Evolutionary conservation across 257 asterid species (phyloP).

Genomic region (Solanum etuberosum): DNA sequence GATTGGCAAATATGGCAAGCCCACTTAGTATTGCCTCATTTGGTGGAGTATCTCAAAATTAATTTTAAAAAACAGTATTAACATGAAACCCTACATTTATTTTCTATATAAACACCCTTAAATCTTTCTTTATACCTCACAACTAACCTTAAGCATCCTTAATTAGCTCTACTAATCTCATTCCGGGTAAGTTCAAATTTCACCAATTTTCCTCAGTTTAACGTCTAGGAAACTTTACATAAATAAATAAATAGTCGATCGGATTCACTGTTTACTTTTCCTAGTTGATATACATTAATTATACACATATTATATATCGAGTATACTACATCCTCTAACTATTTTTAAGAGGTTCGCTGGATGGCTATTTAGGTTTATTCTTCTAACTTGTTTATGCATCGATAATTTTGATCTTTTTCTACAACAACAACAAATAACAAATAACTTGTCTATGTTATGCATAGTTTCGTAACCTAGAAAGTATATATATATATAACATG

Average conservation of each 20-base stretch:
- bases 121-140: not conserved
- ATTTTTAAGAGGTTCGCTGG: not conserved
- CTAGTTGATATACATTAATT: not conserved
- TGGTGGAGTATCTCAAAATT: not conserved
- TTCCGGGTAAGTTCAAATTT: not conserved
- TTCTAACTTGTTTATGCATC: not conserved
- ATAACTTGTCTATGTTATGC: not conserved
- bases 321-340: not conserved
- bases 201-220: not conserved
- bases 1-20: not conserved
- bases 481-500: not conserved
- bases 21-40: not conserved
- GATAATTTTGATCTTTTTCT: not conserved
- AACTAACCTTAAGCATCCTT: not conserved
- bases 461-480: not conserved
- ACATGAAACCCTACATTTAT: not conserved
- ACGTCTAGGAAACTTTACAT: too few species aligned
- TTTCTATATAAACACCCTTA: not conserved
- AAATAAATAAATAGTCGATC: too few species aligned
- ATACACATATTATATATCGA: too few species aligned
- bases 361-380: not conserved
- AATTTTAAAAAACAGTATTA: not conserved
- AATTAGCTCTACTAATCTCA: not conserved
- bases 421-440: not conserved
- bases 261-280: not conserved